Evolutionary conservation across 306 rosid genomes (phyloP).

Genomic region (Vicia sativa): DNA sequence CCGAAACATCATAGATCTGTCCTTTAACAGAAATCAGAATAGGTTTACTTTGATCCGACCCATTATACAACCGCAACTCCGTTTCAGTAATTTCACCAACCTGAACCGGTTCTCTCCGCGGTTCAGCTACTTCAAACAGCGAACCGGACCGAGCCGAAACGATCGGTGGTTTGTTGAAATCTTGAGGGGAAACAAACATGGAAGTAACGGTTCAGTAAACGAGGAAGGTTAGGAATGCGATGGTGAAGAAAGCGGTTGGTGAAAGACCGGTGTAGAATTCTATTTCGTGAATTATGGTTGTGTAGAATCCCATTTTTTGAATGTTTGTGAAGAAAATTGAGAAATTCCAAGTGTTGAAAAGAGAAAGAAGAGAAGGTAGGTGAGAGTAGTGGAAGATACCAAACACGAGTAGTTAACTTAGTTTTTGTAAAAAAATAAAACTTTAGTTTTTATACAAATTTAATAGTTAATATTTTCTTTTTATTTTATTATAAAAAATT

Average conservation of each 20-base stretch:
- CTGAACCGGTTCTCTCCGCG: not conserved
- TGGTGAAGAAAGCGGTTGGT: conserved; percentile 15
- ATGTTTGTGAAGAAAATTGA: not conserved
- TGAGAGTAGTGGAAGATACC: conserved; percentile 3
- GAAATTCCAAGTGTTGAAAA: not conserved
- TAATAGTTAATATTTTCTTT: no score
- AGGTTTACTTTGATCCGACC: not conserved
- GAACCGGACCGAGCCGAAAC: conserved; percentile 6
- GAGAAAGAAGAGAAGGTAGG: not conserved
- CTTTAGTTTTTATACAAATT: no score
- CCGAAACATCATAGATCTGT: conserved; percentile 4
- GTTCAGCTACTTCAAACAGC: not conserved
- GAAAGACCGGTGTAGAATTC: conserved; percentile 12
- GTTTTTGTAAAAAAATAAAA: no score
- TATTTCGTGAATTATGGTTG: not conserved
- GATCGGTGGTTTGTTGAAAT: not conserved
- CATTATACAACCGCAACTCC: conserved; percentile 14
- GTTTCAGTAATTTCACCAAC: conserved; percentile 4
- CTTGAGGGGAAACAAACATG: conserved; percentile 11
- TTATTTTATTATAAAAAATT: no score
- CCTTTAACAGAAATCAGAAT: conserved; percentile 8
- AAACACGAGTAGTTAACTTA: not conserved
- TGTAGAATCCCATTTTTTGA: not conserved
- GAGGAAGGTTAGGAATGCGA: not conserved
- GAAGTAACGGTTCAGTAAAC: conserved; percentile 5